Evolutionary conservation across 2,329 filamentous ascomycete genomes (phyloP).

Genomic region (Cladosporium austrohemisphaericum): DNA sequence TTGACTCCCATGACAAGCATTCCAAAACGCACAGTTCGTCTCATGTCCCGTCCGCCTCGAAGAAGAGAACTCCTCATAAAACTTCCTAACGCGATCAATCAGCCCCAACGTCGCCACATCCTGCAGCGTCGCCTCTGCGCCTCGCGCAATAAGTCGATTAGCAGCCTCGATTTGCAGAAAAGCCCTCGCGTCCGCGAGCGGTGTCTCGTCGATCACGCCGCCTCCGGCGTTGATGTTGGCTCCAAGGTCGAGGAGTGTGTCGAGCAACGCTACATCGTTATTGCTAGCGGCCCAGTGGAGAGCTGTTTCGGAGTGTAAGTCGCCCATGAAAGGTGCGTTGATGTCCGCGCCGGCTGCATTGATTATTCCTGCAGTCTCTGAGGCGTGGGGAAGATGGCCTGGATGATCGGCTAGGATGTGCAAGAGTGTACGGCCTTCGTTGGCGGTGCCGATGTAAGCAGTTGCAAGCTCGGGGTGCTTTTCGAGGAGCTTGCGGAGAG

Average conservation of each 20-base stretch:
- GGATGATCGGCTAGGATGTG: slow-evolving; percentile 5
- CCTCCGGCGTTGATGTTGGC: background rate
- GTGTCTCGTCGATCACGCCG: slow-evolving; percentile 1
- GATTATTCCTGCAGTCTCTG: background rate
- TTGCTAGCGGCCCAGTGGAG: slow-evolving; percentile 5
- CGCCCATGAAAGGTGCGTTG: slow-evolving; percentile 4
- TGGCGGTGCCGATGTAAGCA: background rate
- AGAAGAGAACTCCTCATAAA: background rate
- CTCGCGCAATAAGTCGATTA: background rate
- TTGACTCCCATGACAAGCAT: slow-evolving; percentile 4
- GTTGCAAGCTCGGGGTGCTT: background rate
- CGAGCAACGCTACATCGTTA: background rate
- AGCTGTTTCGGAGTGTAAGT: background rate
- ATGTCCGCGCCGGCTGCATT: slow-evolving; percentile 1
- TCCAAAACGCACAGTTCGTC: slow-evolving; percentile 1
- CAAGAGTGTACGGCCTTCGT: background rate
- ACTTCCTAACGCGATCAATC: background rate
- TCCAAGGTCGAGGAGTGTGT: background rate
- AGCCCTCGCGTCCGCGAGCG: slow-evolving; percentile 4
- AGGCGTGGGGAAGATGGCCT: background rate
- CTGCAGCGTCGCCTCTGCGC: background rate
- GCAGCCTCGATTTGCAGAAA: slow-evolving; percentile 4
- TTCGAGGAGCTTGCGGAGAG: background rate
- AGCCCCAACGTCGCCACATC: background rate
- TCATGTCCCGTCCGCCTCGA: background rate